Base-by-base conservation (phyloP, 1,284 basidiomycete species). In the Melanopsichium pennsylvanicum region DNA sequence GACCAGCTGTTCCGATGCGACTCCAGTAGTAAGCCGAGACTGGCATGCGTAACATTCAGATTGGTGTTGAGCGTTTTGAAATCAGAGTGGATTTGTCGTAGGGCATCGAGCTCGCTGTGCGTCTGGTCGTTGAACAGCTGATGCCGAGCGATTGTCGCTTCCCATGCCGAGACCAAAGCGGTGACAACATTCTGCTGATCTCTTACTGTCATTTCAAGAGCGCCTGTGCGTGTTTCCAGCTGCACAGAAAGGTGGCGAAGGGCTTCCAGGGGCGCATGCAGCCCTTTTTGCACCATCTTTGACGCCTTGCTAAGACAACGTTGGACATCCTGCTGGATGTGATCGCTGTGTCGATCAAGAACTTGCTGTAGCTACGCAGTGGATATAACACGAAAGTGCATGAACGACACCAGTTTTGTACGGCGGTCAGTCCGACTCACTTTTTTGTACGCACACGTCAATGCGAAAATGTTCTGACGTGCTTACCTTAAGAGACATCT, bases 111-210 rank as follows among this genome's bases (percentile, higher is more conserved):
- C 35, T 49, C 42, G 19, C 9, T 15, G 11, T 10, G 21, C 4
- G 47, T 16, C 19, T 42, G 56, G 2, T 43, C 38, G 3, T 43
- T 18, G 25, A 51, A 35, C 9, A 32, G 8, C 27, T 35, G 41
- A 11, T 58, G 56, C 5, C 35, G 37, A 5, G 31, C 19, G 8
- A 58, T 6, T 26, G 51, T 46, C 3, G 12, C 33, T 7, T 44
- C 21, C 3, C 47, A 58, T 5, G 48, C 42, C 1, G 37, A 25
- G 1, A 41, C 18, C 32, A 58, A 11, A 13, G 32, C 43, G 1
- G 36, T 18, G 7, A 58, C 32, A 7, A 51, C 42, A 7, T n/a
- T 48, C 8, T 44, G 32, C 19, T 51, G 47, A 12, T 31, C 16
- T 4, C 36, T 26, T 2, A 58, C 16, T 2, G 25, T 25, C 5